Percentiles rank a stretch among this genome's conserved stretches.
These are phyloP conservation scores for Syzygium malaccense DNA, from an alignment of 441 rosid species.

Conservation along the genomic window DNA sequence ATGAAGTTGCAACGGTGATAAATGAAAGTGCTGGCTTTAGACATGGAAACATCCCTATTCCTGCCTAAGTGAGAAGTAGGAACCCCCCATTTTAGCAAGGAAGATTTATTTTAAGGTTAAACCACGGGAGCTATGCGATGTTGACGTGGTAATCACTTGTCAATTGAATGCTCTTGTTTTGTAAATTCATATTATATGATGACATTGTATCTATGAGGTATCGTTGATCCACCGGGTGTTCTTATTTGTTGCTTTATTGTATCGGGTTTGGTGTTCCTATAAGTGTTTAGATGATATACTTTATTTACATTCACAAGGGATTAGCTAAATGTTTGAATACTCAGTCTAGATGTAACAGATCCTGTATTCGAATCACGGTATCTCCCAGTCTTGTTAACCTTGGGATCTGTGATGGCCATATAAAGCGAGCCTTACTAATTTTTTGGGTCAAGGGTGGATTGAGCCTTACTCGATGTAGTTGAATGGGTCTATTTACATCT, in stretches of 20 bases:
- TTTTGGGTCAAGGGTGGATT: background rate
- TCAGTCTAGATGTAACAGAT: background rate
- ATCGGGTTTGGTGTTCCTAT: background rate
- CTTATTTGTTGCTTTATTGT: background rate
- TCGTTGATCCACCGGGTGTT: background rate
- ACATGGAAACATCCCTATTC: background rate
- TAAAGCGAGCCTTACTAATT: background rate
- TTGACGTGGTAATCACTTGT: background rate
- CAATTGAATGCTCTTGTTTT: background rate
- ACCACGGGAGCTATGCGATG: rapidly evolving
- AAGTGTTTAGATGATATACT: background rate
- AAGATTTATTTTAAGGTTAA: background rate
- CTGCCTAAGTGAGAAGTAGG: background rate
- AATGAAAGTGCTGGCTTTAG: background rate
- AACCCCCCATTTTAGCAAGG: background rate
- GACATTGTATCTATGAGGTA: background rate
- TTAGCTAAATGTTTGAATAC: background rate
- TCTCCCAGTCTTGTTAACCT: background rate
- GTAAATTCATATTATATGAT: background rate
- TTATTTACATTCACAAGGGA: background rate
- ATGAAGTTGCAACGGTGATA: background rate
- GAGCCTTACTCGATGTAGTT: background rate
- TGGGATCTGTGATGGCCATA: background rate
- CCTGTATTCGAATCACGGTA: too few species aligned
- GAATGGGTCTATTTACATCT: background rate